Evolutionary conservation across 2,329 filamentous ascomycete species (phyloP).

Genomic region (Coniochaeta pulveracea): DNA sequence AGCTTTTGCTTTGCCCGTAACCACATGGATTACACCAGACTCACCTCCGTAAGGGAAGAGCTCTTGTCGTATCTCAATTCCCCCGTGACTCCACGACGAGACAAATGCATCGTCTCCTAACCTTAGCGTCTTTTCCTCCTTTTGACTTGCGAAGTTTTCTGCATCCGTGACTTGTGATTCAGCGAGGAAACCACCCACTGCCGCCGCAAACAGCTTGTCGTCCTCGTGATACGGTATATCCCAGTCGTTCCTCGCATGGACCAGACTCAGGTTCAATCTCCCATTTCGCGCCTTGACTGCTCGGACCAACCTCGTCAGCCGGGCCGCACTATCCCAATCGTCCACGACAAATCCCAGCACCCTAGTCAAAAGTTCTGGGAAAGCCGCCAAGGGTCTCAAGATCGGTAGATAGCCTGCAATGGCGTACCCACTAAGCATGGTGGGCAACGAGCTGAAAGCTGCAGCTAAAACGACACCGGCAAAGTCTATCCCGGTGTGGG

Average conservation of each 20-base stretch:
- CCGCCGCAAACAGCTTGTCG: conserved; percentile 49
- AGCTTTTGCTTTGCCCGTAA: neutral
- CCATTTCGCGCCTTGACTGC: conserved; percentile 32
- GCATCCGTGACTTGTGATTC: conserved; percentile 25
- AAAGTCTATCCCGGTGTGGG: conserved; percentile 51
- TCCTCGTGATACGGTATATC: conserved; percentile 72
- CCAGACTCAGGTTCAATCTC: conserved; percentile 51
- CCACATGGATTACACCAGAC: conserved; percentile 14
- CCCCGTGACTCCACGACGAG: conserved; percentile 30
- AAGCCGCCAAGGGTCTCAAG: conserved; percentile 59
- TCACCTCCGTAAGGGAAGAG: conserved; percentile 42
- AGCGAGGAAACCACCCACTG: conserved; percentile 37
- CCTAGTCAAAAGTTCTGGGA: conserved; percentile 51
- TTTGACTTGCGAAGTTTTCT: conserved; percentile 20
- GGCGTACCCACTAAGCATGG: conserved; percentile 65
- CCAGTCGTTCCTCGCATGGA: conserved; percentile 72
- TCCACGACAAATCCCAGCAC: conserved; percentile 60
- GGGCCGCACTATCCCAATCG: conserved; percentile 62
- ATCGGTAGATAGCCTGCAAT: conserved; percentile 70
- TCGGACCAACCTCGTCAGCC: conserved; percentile 47
- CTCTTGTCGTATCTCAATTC: conserved; percentile 41
- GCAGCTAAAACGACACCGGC: conserved; percentile 72
- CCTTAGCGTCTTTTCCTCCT: conserved; percentile 30
- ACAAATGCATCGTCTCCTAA: conserved; percentile 36
- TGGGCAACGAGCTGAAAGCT: conserved; percentile 64